These are phyloP conservation scores for Isatis tinctoria DNA, from an alignment of 345 rosid species.

Conservation along the genomic window DNA sequence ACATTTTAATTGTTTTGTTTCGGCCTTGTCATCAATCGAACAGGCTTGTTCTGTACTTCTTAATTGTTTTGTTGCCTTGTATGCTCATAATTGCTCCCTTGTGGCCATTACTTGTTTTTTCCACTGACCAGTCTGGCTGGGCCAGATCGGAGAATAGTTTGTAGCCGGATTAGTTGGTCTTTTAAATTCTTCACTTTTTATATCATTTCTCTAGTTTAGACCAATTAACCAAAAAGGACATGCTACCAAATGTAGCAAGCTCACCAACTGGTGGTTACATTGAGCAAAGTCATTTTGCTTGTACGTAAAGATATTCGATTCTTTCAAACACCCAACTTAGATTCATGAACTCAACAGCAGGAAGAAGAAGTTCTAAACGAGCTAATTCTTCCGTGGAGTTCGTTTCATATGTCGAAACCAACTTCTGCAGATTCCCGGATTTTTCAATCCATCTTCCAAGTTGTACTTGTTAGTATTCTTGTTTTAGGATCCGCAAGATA, in stretches of 20 bases:
- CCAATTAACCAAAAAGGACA: background rate
- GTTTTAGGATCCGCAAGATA: slow-evolving; percentile 50
- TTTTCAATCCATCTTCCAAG: slow-evolving; percentile 54
- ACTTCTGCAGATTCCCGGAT: slow-evolving; percentile 39
- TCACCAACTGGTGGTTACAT: slow-evolving; percentile 47
- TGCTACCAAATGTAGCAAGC: slow-evolving; percentile 21
- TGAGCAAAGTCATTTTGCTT: slow-evolving; percentile 31
- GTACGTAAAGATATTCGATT: slow-evolving; percentile 32
- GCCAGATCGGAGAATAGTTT: background rate
- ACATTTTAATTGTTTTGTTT: background rate
- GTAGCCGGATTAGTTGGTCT: background rate
- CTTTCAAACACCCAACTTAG: background rate
- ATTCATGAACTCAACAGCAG: background rate
- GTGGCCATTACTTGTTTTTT: background rate
- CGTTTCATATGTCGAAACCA: slow-evolving; percentile 38
- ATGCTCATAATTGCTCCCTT: background rate
- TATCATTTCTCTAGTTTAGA: background rate
- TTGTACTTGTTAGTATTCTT: slow-evolving; percentile 48
- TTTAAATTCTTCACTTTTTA: background rate
- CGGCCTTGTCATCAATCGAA: slow-evolving; percentile 8
- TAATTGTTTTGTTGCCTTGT: background rate
- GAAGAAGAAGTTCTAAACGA: slow-evolving; percentile 1
- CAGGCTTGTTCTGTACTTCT: background rate
- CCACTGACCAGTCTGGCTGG: background rate
- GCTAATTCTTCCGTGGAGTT: background rate